Conservation (phyloP, 2,329 filamentous ascomycete species). For the Colletotrichum caudatum region DNA sequence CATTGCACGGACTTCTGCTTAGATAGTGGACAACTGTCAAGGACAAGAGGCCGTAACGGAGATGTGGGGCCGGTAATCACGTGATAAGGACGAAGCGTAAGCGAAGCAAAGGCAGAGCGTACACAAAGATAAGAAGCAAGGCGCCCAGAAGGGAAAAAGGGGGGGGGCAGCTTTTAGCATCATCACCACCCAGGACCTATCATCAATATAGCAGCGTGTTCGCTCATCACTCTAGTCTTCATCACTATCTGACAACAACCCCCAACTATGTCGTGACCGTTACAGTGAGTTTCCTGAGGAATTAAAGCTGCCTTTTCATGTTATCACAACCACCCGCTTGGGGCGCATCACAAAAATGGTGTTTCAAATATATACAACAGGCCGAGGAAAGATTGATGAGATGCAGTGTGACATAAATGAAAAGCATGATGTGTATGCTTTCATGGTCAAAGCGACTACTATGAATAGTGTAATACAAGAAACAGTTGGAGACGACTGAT, state of each 20-base stretch:
- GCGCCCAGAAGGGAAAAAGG: no score
- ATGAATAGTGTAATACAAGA: neutral
- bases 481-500: neutral
- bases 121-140: no score
- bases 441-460: neutral
- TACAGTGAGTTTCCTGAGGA: neutral
- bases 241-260: neutral
- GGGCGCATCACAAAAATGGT: rapidly evolving
- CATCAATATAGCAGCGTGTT: no score
- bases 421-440: neutral
- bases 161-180: no score
- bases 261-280: neutral
- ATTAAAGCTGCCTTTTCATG: neutral
- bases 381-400: neutral
- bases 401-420: neutral
- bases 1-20: neutral
- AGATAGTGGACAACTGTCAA: no score
- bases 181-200: no score
- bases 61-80: no score
- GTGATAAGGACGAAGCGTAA: no score
- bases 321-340: neutral
- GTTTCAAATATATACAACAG: neutral
- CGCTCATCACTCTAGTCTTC: no score
- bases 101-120: no score
- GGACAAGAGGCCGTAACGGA: no score